A percentile compares a stretch with the other conserved stretches of the same genome.
Conservation (phyloP, 2,329 filamentous ascomycete species). For the Plenodomus biglobosus region DNA sequence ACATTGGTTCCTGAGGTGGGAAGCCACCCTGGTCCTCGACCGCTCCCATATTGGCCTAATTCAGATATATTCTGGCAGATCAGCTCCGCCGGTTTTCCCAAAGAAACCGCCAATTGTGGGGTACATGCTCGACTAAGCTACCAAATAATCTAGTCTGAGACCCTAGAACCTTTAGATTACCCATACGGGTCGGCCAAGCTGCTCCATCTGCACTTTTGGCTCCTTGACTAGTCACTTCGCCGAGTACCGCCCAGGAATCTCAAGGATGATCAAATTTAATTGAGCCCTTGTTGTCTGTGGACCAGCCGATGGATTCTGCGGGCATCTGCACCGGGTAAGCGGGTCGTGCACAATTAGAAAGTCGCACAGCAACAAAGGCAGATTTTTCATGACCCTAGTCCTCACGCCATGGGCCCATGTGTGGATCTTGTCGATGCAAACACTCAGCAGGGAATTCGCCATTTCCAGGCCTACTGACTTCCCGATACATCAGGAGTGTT, state of each 20-base stretch:
- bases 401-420: background rate
- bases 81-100: slow-evolving; percentile 4
- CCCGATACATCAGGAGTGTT: background rate
- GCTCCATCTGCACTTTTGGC: background rate
- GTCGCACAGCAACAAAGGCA: background rate
- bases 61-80: slow-evolving; percentile 6
- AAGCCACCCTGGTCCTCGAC: slow-evolving; percentile 2
- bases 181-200: slow-evolving; percentile 19
- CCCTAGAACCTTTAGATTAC: slow-evolving; percentile 23
- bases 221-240: background rate
- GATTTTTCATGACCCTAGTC: background rate
- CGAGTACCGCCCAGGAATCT: background rate
- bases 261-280: background rate
- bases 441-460: background rate
- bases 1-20: background rate
- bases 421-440: background rate
- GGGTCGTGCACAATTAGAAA: background rate
- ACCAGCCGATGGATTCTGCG: background rate
- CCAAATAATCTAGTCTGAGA: slow-evolving; percentile 4
- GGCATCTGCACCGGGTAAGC: background rate
- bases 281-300: background rate
- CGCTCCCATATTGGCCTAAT: slow-evolving; percentile 6
- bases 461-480: background rate
- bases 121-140: slow-evolving; percentile 15
- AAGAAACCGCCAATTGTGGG: slow-evolving; percentile 16